Evolutionary conservation across 441 rosid species (phyloP), one percentile per base, ranked within the genome.

Genomic region (Manihot esculenta): DNA sequence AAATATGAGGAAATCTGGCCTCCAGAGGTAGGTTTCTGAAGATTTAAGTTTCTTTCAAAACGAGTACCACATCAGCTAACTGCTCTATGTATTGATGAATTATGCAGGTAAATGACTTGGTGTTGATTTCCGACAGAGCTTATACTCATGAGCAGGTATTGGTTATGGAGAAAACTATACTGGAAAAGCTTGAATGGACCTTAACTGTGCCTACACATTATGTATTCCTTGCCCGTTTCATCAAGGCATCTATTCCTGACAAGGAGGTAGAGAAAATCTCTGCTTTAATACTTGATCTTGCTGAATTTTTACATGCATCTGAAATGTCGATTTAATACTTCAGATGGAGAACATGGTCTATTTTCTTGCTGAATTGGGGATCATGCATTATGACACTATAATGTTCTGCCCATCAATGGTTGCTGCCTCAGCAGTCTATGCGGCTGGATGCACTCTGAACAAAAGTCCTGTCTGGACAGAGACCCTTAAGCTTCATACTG

Each of bases 1-100:
- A 94, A 94, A 60, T 94, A 94, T 66, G 97, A 94, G 76, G 97
- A 94, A 62, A 94, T 94, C 68, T 94, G 97, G 97, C 91, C 97
- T 24, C 90, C 96, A 1, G 94, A 89, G 86, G 97, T 94, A 3
- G 3, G 41, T 35, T 35, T 35, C 41, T 35, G 41, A 35, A 35
- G 41, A 35, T 4, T 35, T 35, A 4, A 35, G 7, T 35, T 35
- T 35, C 41, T 35, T 6, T 35, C 41, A 7, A 2, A 35, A 35
- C 41, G 41, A 35, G 7, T 35, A 35, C 41, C 41, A 35, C 5
- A 35, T 35, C 4, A 35, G 41, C 41, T 30, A 1, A 30, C 33
- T 30, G 33, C 33, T 30, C 5, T 35, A 35, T 5, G 7, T 2
- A 35, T 35, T n/a, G n/a, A n/a, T 35, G 41, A 35, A 35, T 35